Evolutionary conservation across 2,329 filamentous ascomycete species (phyloP).

Genomic region (Sphaerulina populicola): DNA sequence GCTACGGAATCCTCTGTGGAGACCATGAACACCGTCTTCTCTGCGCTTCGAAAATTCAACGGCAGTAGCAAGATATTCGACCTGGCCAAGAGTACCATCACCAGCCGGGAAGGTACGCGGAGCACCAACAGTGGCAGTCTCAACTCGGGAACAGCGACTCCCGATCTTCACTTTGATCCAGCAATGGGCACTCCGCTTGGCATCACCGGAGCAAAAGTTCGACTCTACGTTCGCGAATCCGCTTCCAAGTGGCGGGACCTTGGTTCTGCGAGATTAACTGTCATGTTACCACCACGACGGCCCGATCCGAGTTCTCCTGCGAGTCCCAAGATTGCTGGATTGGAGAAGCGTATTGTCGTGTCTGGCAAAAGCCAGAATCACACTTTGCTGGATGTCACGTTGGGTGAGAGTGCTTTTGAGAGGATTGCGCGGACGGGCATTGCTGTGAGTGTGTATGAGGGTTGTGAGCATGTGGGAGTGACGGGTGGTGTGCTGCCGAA

Average conservation of each 20-base stretch:
- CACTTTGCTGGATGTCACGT: slow-evolving; percentile 70
- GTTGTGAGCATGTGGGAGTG: slow-evolving; percentile 42
- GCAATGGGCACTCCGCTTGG: slow-evolving; percentile 46
- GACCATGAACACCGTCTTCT: slow-evolving; percentile 70
- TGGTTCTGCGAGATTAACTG: slow-evolving; percentile 73
- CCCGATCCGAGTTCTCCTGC: slow-evolving; percentile 31
- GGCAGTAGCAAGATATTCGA: slow-evolving; percentile 66
- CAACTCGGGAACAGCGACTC: slow-evolving; percentile 39
- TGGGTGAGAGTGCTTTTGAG: slow-evolving; percentile 78
- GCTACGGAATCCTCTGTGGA: slow-evolving; percentile 68
- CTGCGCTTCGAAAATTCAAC: slow-evolving; percentile 65
- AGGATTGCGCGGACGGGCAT: slow-evolving; percentile 77
- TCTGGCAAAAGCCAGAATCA: slow-evolving; percentile 60
- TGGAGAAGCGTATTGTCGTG: slow-evolving; percentile 80
- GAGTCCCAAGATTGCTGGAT: slow-evolving; percentile 38
- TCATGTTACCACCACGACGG: slow-evolving; percentile 60
- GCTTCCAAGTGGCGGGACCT: slow-evolving; percentile 82
- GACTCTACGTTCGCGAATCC: slow-evolving; percentile 70
- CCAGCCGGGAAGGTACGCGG: slow-evolving; percentile 47
- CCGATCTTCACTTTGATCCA: slow-evolving; percentile 28
- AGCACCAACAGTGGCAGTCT: slow-evolving; percentile 53
- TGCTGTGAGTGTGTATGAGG: slow-evolving; percentile 78
- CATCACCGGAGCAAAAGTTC: slow-evolving; percentile 73
- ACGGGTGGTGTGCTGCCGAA: slow-evolving; percentile 51
- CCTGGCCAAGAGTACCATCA: slow-evolving; percentile 68